Conservation (phyloP, 2,329 filamentous ascomycete species). For the Cordyceps farinosa region DNA sequence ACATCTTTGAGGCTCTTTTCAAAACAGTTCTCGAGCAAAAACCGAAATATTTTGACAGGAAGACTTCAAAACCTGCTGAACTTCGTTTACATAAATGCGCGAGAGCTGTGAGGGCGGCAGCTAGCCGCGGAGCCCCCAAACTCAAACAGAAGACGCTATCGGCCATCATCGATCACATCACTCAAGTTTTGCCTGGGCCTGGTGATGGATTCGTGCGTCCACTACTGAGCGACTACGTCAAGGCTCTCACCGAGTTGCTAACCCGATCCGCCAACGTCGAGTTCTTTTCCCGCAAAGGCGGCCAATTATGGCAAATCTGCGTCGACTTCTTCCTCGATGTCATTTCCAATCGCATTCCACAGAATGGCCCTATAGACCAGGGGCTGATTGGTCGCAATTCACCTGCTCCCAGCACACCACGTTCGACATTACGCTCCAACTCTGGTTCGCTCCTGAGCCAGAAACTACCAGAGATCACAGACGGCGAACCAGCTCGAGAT, state of each 20-base stretch:
- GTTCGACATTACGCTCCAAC: constrained; percentile 30
- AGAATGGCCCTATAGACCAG: constrained; percentile 36
- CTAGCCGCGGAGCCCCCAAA: constrained; percentile 64
- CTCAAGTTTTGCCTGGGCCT: constrained; percentile 62
- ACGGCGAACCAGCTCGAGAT: constrained; percentile 35
- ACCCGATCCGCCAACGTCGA: constrained; percentile 75
- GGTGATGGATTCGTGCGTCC: constrained; percentile 64
- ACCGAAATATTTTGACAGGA: constrained; percentile 53
- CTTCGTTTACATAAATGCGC: constrained; percentile 65
- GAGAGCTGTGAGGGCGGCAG: constrained; percentile 65
- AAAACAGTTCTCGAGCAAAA: constrained; percentile 65
- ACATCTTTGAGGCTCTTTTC: constrained; percentile 78
- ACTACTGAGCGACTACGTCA: constrained; percentile 73
- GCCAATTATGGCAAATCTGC: constrained; percentile 63
- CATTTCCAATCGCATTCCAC: constrained; percentile 43
- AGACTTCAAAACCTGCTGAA: constrained; percentile 44
- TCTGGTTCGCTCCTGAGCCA: constrained; percentile 29
- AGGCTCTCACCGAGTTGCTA: constrained; percentile 67
- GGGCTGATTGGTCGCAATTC: constrained; percentile 40
- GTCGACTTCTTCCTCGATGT: constrained; percentile 70
- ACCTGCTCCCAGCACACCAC: constrained; percentile 38
- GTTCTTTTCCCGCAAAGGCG: constrained; percentile 57
- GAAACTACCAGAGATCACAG: constrained; percentile 26
- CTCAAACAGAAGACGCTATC: constrained; percentile 75
- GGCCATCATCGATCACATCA: constrained; percentile 76